These are phyloP conservation scores for Luvunga scandens DNA, from an alignment of 345 rosid genomes.

Conservation along the genomic window DNA sequence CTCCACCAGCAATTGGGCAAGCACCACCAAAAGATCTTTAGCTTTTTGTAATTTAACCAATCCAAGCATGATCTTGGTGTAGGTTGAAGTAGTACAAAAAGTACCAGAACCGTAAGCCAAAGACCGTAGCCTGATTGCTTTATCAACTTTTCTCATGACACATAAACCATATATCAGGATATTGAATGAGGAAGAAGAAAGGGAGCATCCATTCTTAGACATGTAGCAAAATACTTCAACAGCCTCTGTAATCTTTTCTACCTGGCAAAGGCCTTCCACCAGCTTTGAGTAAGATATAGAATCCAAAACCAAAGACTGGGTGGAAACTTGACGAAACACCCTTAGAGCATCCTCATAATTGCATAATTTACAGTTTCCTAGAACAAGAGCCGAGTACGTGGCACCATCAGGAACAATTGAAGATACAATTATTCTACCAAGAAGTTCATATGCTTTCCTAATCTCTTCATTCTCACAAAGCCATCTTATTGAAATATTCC, in stretches of 20 bases:
- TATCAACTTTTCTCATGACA: slow-evolving; percentile 32
- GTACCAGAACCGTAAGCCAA: slow-evolving; percentile 34
- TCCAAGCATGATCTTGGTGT: slow-evolving; percentile 34
- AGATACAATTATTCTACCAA: slow-evolving; percentile 42
- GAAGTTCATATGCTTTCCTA: slow-evolving; percentile 39
- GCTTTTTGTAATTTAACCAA: slow-evolving; percentile 25
- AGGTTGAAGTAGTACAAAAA: slow-evolving; percentile 25
- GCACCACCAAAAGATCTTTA: slow-evolving; percentile 22
- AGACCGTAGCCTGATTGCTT: slow-evolving; percentile 35
- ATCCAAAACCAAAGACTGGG: slow-evolving; percentile 37
- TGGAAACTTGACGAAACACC: slow-evolving; percentile 24
- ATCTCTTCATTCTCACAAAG: slow-evolving; percentile 36
- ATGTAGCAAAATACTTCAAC: slow-evolving; percentile 40
- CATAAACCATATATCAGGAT: slow-evolving; percentile 32
- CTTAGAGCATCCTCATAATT: slow-evolving; percentile 32
- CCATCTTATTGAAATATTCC: slow-evolving; percentile 52
- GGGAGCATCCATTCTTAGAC: slow-evolving; percentile 35
- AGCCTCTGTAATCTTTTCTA: slow-evolving; percentile 34
- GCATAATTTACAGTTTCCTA: slow-evolving; percentile 39
- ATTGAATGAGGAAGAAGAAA: slow-evolving; percentile 30
- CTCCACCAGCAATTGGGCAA: slow-evolving; percentile 38
- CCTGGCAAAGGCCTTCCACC: slow-evolving; percentile 42
- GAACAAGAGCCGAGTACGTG: slow-evolving; percentile 44
- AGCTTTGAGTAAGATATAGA: slow-evolving; percentile 42
- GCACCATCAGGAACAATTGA: slow-evolving; percentile 35